Evolutionary conservation across 257 asterid species (phyloP).

Genomic region (Voacanga thouarsii): DNA sequence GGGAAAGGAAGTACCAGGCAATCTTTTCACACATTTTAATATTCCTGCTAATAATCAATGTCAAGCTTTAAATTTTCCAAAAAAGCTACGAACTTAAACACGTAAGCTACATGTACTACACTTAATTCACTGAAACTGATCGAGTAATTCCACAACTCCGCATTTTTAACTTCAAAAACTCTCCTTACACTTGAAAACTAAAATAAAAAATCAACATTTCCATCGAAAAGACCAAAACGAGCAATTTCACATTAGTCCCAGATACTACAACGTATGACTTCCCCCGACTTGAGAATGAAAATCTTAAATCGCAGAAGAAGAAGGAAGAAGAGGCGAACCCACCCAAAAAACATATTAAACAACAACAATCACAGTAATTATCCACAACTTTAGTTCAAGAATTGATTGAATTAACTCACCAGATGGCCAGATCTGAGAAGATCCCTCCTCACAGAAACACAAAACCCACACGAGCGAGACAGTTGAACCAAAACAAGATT

Average conservation of each 20-base stretch:
- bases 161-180: conserved; percentile 14
- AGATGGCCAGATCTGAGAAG: conserved; percentile 60
- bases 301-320: not conserved
- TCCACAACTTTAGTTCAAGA: conserved; percentile 8
- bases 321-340: not conserved
- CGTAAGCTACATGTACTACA: conserved; percentile 17
- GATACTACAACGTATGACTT: not conserved
- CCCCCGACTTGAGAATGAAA: not conserved
- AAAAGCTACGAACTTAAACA: not conserved
- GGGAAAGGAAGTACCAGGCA: not conserved
- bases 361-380: not conserved
- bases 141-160: conserved; percentile 1
- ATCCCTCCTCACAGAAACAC: conserved; percentile 2
- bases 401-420: conserved; percentile 43
- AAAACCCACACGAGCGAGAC: conserved; percentile 7
- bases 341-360: not conserved
- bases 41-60: conserved; percentile 6
- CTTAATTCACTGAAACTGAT: conserved; percentile 29
- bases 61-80: conserved; percentile 8
- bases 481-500: conserved; percentile 31
- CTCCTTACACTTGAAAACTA: conserved; percentile 9
- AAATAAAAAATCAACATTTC: not conserved
- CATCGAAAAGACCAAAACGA: not conserved
- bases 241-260: conserved; percentile 2
- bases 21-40: conserved; percentile 5